These are phyloP conservation scores for Tolypocladium tundrense DNA, from an alignment of 2,329 filamentous ascomycete species.

Conservation along the genomic window DNA sequence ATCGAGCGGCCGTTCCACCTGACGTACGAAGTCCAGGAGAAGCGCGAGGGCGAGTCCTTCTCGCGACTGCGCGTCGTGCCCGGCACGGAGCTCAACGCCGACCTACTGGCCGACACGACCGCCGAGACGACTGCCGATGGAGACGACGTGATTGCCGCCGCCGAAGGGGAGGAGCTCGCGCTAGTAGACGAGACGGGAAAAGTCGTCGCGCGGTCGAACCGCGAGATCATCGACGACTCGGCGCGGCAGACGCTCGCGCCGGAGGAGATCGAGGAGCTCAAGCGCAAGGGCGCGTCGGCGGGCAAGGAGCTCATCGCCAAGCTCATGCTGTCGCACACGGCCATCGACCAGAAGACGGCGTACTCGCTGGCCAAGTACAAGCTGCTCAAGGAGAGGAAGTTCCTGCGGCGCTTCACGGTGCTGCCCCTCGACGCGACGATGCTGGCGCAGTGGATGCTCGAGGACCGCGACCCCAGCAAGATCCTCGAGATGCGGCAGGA, in stretches of 20 bases:
- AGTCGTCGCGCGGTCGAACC: slow-evolving; percentile 43
- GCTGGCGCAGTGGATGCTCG: slow-evolving; percentile 66
- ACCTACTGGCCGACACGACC: slow-evolving; percentile 47
- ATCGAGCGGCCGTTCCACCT: slow-evolving; percentile 85
- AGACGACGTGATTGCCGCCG: slow-evolving; percentile 25
- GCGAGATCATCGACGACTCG: slow-evolving; percentile 49
- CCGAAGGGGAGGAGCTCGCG: slow-evolving; percentile 30
- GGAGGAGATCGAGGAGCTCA: slow-evolving; percentile 65
- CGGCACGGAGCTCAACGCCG: slow-evolving; percentile 72
- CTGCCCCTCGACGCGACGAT: slow-evolving; percentile 71
- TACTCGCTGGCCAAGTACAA: slow-evolving; percentile 96
- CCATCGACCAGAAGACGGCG: slow-evolving; percentile 84
- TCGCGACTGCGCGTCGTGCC: slow-evolving; percentile 68
- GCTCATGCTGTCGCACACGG: slow-evolving; percentile 79
- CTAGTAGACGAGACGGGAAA: slow-evolving; percentile 32
- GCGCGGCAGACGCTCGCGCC: slow-evolving; percentile 68
- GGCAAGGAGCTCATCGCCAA: slow-evolving; percentile 90
- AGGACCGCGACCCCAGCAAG: slow-evolving; percentile 69
- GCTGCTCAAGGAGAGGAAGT: slow-evolving; percentile 87
- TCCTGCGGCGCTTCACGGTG: slow-evolving; percentile 77
- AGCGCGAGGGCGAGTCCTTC: slow-evolving; percentile 51
- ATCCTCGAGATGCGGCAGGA: slow-evolving; percentile 85
- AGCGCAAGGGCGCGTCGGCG: slow-evolving; percentile 62
- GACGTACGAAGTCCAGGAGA: slow-evolving; percentile 82
- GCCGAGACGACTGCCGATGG: slow-evolving; percentile 30